Conservation (phyloP, 768 basidiomycete genomes). For the Calocybe cyanea region DNA sequence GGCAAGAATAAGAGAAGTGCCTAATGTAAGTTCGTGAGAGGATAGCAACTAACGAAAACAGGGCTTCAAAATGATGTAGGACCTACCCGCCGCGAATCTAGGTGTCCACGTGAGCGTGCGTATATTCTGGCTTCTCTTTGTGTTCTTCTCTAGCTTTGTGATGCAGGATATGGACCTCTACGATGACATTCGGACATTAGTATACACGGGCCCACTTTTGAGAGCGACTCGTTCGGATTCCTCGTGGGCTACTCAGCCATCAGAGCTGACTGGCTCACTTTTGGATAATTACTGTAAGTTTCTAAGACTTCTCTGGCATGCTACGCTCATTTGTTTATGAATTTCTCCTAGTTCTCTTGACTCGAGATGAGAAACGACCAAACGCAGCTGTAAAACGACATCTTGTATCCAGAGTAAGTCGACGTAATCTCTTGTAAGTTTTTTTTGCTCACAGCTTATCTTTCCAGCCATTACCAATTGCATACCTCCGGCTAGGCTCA, state of each 20-base stretch:
- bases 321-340: slow-evolving; percentile 4
- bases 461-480: slow-evolving; percentile 73
- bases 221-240: slow-evolving; percentile 62
- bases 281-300: slow-evolving; percentile 74
- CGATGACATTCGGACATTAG: slow-evolving; percentile 68
- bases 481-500: slow-evolving; percentile 68
- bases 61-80: too few relatives aligned
- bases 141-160: slow-evolving; percentile 1
- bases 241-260: slow-evolving; percentile 74
- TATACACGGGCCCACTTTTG: slow-evolving; percentile 62
- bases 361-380: slow-evolving; percentile 53
- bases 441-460: slow-evolving; percentile 1
- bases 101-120: too few relatives aligned
- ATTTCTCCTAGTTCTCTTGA: slow-evolving; percentile 53
- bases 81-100: too few relatives aligned
- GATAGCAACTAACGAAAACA: too few relatives aligned
- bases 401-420: slow-evolving; percentile 63
- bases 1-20: slow-evolving; percentile 48
- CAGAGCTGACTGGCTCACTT: slow-evolving; percentile 60
- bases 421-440: neutral
- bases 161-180: slow-evolving; percentile 78
- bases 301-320: neutral
- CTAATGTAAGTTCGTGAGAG: too few relatives aligned
- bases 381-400: slow-evolving; percentile 46
- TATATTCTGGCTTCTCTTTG: neutral